A percentile compares a stretch with the other conserved stretches of the same genome.
These are phyloP conservation scores for Pyrenophora graminea DNA, from an alignment of 2,329 filamentous ascomycete genomes.

Conservation along the genomic window DNA sequence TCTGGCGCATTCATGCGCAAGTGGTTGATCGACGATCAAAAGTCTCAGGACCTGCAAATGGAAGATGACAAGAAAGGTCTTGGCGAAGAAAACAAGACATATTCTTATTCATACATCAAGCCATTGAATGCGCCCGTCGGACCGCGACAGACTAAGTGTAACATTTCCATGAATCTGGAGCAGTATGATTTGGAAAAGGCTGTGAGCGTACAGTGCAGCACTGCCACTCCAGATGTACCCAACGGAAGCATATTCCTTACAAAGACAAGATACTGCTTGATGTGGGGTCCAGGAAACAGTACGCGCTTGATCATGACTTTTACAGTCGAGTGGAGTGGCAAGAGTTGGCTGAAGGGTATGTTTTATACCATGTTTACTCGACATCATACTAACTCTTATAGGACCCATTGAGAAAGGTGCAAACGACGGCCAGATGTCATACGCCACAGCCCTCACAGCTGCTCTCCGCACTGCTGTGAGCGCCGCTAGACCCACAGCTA, in stretches of 20 bases:
- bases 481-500: conserved; percentile 60
- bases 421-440: conserved; percentile 83
- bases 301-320: conserved; percentile 88
- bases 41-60: conserved; percentile 83
- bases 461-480: conserved; percentile 74
- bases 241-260: conserved; percentile 88
- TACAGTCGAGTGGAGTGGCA: conserved; percentile 92
- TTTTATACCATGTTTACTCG: neutral
- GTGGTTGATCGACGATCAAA: conserved; percentile 85
- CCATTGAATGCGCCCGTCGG: conserved; percentile 83
- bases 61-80: conserved; percentile 80
- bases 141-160: conserved; percentile 92
- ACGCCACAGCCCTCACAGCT: conserved; percentile 78
- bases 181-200: conserved; percentile 84
- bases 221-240: conserved; percentile 91
- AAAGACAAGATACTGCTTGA: conserved; percentile 93
- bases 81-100: conserved; percentile 72
- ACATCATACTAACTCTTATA: conserved; percentile 46
- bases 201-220: conserved; percentile 78
- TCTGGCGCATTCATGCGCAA: conserved; percentile 83
- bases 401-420: conserved; percentile 95
- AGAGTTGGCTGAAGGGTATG: conserved; percentile 94
- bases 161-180: conserved; percentile 84
- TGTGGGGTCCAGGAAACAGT: conserved; percentile 84
- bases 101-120: conserved; percentile 87